Evolutionary conservation across 495 filamentous ascomycete genomes (phyloP).

Genomic region (Elasticomyces elasticus): DNA sequence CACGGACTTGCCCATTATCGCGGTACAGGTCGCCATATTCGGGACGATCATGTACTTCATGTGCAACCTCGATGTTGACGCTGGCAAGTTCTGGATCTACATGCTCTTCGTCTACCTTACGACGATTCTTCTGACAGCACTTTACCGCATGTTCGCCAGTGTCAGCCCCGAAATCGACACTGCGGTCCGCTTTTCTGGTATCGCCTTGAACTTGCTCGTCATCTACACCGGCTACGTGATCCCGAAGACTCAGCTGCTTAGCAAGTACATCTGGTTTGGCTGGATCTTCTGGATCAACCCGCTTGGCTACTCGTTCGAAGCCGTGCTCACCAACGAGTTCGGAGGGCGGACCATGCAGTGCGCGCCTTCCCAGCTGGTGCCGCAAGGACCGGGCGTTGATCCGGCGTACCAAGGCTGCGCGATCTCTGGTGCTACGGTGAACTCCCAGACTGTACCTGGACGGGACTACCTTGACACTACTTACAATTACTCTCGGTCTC

Average conservation of each 20-base stretch:
- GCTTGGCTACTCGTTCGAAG: conserved; percentile 48
- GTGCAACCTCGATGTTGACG: conserved; percentile 46
- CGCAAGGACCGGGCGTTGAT: conserved; percentile 37
- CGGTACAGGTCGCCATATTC: conserved; percentile 55
- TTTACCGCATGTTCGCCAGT: conserved; percentile 70
- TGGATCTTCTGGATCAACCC: conserved; percentile 51
- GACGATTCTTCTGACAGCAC: conserved; percentile 55
- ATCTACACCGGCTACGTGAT: conserved; percentile 51
- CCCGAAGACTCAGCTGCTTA: conserved; percentile 35
- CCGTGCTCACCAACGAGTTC: conserved; percentile 49
- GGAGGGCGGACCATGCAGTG: conserved; percentile 46
- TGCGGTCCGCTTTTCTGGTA: conserved; percentile 60
- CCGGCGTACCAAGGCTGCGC: conserved; percentile 55
- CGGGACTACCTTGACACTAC: conserved; percentile 42
- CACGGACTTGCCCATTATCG: conserved; percentile 56
- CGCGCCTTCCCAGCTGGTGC: conserved; percentile 36
- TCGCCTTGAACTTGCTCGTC: conserved; percentile 51
- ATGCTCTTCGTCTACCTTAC: conserved; percentile 60
- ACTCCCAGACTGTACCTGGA: conserved; percentile 43
- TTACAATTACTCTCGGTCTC: conserved; percentile 45
- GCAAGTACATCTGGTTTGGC: conserved; percentile 45
- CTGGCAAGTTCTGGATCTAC: conserved; percentile 64
- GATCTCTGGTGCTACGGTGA: conserved; percentile 43
- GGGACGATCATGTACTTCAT: conserved; percentile 30
- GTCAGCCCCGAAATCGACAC: conserved; percentile 63